Conservation (phyloP, 2,329 filamentous ascomycete species). For the Xylariomycetidae sp. region DNA sequence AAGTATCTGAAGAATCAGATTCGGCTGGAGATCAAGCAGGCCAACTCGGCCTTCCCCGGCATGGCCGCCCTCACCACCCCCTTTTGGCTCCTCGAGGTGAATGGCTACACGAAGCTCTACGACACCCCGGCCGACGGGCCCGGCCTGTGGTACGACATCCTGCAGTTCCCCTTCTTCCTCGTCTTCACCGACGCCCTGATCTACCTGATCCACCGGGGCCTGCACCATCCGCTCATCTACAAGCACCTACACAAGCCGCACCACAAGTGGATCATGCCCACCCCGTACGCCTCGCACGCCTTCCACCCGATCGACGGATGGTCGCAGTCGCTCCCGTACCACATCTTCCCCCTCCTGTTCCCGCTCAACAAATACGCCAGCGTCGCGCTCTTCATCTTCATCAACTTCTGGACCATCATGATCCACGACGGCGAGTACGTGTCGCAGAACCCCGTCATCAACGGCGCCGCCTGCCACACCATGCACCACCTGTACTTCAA, state of each 20-base stretch:
- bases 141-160: conserved; percentile 69
- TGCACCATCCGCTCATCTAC: conserved; percentile 74
- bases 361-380: conserved; percentile 89
- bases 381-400: conserved; percentile 79
- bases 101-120: conserved; percentile 83
- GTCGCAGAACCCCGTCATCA: conserved; percentile 84
- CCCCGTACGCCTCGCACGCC: conserved; percentile 84
- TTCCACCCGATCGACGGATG: conserved; percentile 95
- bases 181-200: conserved; percentile 73
- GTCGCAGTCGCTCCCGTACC: conserved; percentile 84
- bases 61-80: conserved; percentile 81
- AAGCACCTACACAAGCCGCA: conserved; percentile 92
- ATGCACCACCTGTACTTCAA: conserved; percentile 86
- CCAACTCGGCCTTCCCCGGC: conserved; percentile 69
- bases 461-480: conserved; percentile 90
- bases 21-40: conserved; percentile 76
- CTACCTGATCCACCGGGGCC: conserved; percentile 73
- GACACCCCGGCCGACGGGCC: conserved; percentile 72
- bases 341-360: conserved; percentile 88
- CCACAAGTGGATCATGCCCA: conserved; percentile 99
- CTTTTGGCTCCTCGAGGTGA: conserved; percentile 77
- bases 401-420: conserved; percentile 96
- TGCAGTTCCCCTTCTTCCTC: conserved; percentile 81
- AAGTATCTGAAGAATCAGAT: conserved; percentile 96
- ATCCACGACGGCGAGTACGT: conserved; percentile 96